Evolutionary conservation across 2,329 filamentous ascomycete species (phyloP).

Genomic region (Fusarium armeniacum): DNA sequence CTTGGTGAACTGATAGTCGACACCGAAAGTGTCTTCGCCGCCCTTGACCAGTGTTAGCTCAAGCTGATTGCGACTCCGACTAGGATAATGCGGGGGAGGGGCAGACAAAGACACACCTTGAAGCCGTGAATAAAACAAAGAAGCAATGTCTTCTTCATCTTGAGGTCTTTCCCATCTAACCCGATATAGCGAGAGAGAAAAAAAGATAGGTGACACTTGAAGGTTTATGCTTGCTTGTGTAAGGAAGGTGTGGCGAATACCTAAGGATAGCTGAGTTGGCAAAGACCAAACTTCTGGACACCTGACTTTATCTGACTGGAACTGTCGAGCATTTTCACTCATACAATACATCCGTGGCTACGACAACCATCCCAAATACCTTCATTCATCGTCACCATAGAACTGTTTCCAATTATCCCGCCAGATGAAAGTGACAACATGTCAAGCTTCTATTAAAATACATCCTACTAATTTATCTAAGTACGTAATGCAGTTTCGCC

Average conservation of each 20-base stretch:
- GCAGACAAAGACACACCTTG: constrained; percentile 67
- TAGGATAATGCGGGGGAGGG: constrained; percentile 23
- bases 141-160: constrained; percentile 79
- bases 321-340: background rate
- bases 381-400: background rate
- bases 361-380: background rate
- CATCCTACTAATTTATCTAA: constrained; percentile 55
- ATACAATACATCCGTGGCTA: background rate
- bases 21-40: constrained; percentile 81
- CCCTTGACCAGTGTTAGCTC: constrained; percentile 64
- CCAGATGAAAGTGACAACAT: constrained; percentile 21
- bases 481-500: constrained; percentile 46
- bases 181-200: background rate
- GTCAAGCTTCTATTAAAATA: constrained; percentile 60
- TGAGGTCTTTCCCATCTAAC: constrained; percentile 34
- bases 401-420: background rate
- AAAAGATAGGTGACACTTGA: background rate
- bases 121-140: constrained; percentile 91
- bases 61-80: background rate
- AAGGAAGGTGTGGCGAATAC: constrained; percentile 22
- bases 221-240: constrained; percentile 7
- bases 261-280: constrained; percentile 18
- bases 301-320: constrained; percentile 24
- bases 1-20: constrained; percentile 75
- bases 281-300: constrained; percentile 19